A percentile compares a stretch with the other conserved stretches of the same genome.
Conservation (phyloP, 768 basidiomycete genomes). For the Xerocomellus chrysenteron region DNA sequence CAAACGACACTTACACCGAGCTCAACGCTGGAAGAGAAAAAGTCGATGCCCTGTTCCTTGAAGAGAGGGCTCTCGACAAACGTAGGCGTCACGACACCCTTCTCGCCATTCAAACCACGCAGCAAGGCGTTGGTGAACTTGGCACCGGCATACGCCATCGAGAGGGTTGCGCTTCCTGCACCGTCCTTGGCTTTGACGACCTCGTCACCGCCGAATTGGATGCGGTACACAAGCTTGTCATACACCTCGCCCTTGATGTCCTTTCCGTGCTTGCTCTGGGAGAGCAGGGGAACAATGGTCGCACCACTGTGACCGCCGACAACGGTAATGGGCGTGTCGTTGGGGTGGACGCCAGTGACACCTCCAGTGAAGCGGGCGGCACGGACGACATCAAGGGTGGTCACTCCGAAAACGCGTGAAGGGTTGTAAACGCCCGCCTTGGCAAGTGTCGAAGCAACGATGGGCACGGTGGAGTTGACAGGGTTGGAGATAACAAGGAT, state of each 20-base stretch:
- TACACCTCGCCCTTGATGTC: constrained; percentile 71
- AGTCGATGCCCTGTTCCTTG: constrained; percentile 82
- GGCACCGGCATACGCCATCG: constrained; percentile 78
- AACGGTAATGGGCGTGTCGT: constrained; percentile 74
- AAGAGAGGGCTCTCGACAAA: constrained; percentile 90
- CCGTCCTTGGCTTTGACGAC: constrained; percentile 98
- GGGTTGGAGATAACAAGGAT: constrained; percentile 98
- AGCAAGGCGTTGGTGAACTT: constrained; percentile 63
- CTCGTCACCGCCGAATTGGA: constrained; percentile 98
- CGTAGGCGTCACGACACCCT: constrained; percentile 71
- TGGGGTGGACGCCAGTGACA: constrained; percentile 62
- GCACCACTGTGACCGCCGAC: constrained; percentile 95
- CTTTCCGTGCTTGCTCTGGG: constrained; percentile 73
- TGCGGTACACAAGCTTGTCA: constrained; percentile 82
- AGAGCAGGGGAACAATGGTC: constrained; percentile 97
- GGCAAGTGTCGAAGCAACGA: constrained; percentile 88
- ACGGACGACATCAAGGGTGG: constrained; percentile 97
- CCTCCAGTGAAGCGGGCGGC: constrained; percentile 86
- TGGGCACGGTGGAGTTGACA: constrained; percentile 97
- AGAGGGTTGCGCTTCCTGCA: constrained; percentile 71
- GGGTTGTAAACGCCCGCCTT: constrained; percentile 94
- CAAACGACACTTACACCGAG: constrained; percentile 66
- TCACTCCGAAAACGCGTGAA: constrained; percentile 88
- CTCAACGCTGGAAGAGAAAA: constrained; percentile 93
- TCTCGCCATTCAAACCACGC: constrained; percentile 64